phyloP scores from a whole-genome alignment of 2,329 filamentous ascomycete genomes.

The Apiospora sp. region DNA sequence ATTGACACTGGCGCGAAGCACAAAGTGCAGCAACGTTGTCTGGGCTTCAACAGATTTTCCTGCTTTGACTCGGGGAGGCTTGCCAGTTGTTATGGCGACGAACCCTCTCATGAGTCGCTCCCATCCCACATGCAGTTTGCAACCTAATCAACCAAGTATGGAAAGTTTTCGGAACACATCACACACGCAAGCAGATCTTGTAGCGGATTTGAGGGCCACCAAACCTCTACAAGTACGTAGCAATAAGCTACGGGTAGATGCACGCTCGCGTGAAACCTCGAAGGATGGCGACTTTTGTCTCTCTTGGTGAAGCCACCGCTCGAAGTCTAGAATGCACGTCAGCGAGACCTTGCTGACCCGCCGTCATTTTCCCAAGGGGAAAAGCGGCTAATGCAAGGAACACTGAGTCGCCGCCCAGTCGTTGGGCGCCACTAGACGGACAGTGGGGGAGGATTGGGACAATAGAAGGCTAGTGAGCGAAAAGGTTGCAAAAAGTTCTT shows the following conservation, averaged over 20 bases:
- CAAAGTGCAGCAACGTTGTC: neutral
- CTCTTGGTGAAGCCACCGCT: neutral
- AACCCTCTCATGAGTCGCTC: neutral
- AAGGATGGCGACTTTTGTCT: neutral
- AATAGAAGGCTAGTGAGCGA: neutral
- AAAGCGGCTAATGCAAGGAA: conserved; percentile 16
- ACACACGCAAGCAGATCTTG: neutral
- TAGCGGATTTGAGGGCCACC: neutral
- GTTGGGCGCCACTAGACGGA: conserved; percentile 13
- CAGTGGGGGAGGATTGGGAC: neutral
- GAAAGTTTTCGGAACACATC: neutral
- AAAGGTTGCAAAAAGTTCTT: neutral
- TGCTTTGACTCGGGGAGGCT: neutral
- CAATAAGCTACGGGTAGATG: neutral
- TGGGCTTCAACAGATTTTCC: neutral
- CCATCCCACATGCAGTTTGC: neutral
- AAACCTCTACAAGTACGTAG: neutral
- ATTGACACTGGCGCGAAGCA: neutral
- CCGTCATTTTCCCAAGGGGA: neutral
- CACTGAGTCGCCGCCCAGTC: conserved; percentile 19
- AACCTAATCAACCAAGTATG: neutral
- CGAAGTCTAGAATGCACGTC: conserved; percentile 4
- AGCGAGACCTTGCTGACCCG: neutral
- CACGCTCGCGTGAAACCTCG: neutral
- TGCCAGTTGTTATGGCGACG: neutral